phyloP scores from a whole-genome alignment of 2,329 filamentous ascomycete genomes.

The Parasarocladium wereldwijsianum region DNA sequence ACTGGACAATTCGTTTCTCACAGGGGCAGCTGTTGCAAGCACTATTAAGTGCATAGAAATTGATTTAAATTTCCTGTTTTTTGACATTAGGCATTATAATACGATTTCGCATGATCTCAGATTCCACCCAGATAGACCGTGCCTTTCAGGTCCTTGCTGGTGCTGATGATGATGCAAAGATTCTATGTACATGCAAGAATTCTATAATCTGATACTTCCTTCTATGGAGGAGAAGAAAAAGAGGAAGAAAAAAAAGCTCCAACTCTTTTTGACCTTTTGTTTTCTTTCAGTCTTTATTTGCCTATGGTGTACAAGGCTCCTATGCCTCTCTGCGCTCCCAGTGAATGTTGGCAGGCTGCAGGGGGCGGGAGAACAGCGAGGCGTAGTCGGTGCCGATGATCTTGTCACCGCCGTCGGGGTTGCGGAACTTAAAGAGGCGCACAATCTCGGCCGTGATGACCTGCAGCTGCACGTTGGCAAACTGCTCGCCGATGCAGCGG shows the following conservation, averaged over 20 bases:
- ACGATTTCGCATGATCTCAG: too few species aligned
- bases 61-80: neutral
- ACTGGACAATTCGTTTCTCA: neutral
- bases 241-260: too few species aligned
- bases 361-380: slow-evolving; percentile 58
- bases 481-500: slow-evolving; percentile 92
- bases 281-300: slow-evolving; percentile 11
- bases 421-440: slow-evolving; percentile 65
- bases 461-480: slow-evolving; percentile 83
- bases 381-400: slow-evolving; percentile 56
- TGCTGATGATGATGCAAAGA: too few species aligned
- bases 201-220: too few species aligned
- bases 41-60: neutral
- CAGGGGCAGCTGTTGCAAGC: neutral
- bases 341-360: slow-evolving; percentile 55
- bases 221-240: too few species aligned
- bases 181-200: too few species aligned
- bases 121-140: too few species aligned
- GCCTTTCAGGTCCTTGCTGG: too few species aligned
- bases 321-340: slow-evolving; percentile 53
- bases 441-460: slow-evolving; percentile 70
- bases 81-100: slow-evolving; percentile 5
- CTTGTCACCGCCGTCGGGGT: slow-evolving; percentile 52
- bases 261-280: slow-evolving; percentile 7
- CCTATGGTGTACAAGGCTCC: too few species aligned